These are phyloP conservation scores for Sugiyamaella novakii DNA, from an alignment of 1,139 yeast species.

Conservation along the genomic window DNA sequence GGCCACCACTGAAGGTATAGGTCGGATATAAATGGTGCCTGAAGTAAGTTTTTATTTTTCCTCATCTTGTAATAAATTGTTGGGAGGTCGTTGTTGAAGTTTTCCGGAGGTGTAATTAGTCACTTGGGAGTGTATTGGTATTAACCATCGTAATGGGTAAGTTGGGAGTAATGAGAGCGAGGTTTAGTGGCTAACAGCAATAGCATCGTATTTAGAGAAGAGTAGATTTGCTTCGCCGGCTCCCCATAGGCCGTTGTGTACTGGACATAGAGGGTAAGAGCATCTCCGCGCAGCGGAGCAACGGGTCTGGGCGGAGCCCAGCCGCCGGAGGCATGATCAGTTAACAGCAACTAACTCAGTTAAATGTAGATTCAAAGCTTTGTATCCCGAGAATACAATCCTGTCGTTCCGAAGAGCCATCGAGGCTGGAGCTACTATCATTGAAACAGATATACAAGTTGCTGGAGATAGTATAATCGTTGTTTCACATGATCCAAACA, in stretches of 20 bases:
- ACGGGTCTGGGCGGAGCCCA: background rate
- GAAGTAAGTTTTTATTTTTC: too few relatives aligned
- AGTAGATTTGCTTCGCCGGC: conserved; percentile 57
- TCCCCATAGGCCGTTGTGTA: conserved; percentile 28
- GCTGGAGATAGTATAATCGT: conserved; percentile 72
- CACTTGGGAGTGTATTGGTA: background rate
- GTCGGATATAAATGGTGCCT: too few relatives aligned
- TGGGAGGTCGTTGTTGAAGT: too few relatives aligned
- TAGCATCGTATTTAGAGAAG: conserved; percentile 82
- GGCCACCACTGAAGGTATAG: background rate
- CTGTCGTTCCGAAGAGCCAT: conserved; percentile 71
- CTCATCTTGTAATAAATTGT: too few relatives aligned
- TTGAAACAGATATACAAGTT: conserved; percentile 86
- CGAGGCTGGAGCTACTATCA: conserved; percentile 65
- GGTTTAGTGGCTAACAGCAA: conserved; percentile 56
- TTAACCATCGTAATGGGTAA: too few relatives aligned
- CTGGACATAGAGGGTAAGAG: conserved; percentile 37
- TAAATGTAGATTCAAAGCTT: conserved; percentile 32
- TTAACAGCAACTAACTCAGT: background rate
- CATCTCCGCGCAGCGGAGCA: too few relatives aligned
- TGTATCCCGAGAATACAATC: conserved; percentile 78
- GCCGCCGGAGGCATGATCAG: too few relatives aligned
- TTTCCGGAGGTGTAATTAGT: background rate
- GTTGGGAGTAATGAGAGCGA: background rate
- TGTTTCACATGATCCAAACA: conserved; percentile 69